Conservation (phyloP, 2,329 filamentous ascomycete genomes). For the Penicillium frequentans region DNA sequence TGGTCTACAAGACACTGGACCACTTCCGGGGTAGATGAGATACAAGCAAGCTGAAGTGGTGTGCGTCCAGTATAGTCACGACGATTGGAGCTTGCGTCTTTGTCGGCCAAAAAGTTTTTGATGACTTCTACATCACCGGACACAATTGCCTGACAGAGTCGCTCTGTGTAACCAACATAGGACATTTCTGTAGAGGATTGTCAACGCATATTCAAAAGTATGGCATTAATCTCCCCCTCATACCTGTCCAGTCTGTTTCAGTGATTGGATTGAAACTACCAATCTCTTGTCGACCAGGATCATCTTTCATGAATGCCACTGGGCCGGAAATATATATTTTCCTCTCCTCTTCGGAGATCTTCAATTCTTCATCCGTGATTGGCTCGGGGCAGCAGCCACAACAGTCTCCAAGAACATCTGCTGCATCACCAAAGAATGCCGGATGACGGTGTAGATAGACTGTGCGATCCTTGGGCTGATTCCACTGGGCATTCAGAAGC, state of each 20-base stretch:
- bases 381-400: conserved; percentile 76
- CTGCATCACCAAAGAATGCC: conserved; percentile 75
- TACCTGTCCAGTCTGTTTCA: conserved; percentile 74
- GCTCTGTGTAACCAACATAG: conserved; percentile 76
- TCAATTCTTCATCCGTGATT: conserved; percentile 67
- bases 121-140: conserved; percentile 71
- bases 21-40: conserved; percentile 66
- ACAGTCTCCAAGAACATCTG: conserved; percentile 76
- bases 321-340: conserved; percentile 75
- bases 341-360: conserved; percentile 68
- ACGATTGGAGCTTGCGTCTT: conserved; percentile 68
- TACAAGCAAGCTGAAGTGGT: conserved; percentile 74
- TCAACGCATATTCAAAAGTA: neutral
- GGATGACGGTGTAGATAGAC: conserved; percentile 81
- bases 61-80: conserved; percentile 78
- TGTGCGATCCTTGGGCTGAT: conserved; percentile 70
- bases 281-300: conserved; percentile 74
- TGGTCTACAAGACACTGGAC: conserved; percentile 70
- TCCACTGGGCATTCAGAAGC: conserved; percentile 84
- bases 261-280: conserved; percentile 78
- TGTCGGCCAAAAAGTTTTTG: conserved; percentile 66
- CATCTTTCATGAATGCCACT: conserved; percentile 73
- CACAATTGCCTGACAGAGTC: conserved; percentile 78
- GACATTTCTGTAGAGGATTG: conserved; percentile 64
- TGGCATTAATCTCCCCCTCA: neutral